Base-by-base conservation (phyloP, 1,139 yeast species). In the Candida dubliniensis region DNA sequence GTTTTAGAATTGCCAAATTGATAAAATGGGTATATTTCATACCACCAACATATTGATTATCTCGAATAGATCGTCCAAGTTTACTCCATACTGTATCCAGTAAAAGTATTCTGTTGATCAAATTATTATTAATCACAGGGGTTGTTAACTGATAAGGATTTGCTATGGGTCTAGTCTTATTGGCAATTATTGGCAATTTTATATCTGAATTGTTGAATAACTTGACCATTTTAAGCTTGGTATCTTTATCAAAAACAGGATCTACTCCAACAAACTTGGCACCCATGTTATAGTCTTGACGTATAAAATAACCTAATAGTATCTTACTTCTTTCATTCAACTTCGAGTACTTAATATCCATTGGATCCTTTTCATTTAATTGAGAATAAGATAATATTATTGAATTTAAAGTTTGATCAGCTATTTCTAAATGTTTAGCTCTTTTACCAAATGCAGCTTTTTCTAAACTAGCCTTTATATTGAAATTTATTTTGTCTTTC, bases 21-120 rank as follows among this genome's bases (percentile, higher is more conserved):
- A 38, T 23, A 15, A 37, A 36, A 24, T 35, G 39, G 3, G 13
- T n/a, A 32, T 38, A 46, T 24, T 37, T 37, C 13, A 36, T 23
- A 12, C 24, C 14, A 4, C 44, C 46, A 18, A 32, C 24, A 9
- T 25, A 18, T 23, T 31, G 33, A 29, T 36, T 41, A n/a, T 32
- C 25, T 31, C 29, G 24, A 35, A 38, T 27, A 11, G 23, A 31
- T 25, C 10, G 36, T 3, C 36, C 41, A n/a, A 38, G 15, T 14
- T 13, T 23, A 11, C 36, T 11, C 8, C 15, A 15, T 12, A 23
- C 33, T 5, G 24, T 18, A 13, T 40, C 37, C 9, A 31, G 12
- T 14, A 43, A 25, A 13, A 47, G 33, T 13, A 45, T 43, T 31
- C 41, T 38, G 32, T 47, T 47, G 10, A 45, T 12, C 6, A 44